These are phyloP conservation scores for Suhomyces canberraensis DNA, from an alignment of 805 yeast genomes.

Conservation along the genomic window DNA sequence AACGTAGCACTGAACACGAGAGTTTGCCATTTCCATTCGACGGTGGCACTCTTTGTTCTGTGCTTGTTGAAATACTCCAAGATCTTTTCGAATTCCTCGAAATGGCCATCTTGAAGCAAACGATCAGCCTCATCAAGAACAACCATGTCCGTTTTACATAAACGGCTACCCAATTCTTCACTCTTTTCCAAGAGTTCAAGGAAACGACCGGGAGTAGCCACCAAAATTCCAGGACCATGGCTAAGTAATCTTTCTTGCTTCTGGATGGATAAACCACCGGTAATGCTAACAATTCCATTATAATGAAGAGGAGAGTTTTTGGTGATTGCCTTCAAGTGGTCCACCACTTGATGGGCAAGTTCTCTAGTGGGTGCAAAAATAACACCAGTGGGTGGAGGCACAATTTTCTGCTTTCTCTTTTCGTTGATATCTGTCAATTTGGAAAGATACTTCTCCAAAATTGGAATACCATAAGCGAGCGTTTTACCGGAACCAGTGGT, in stretches of 20 bases:
- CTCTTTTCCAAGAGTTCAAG: constrained; percentile 73
- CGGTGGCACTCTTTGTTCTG: constrained; percentile 39
- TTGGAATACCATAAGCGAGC: constrained; percentile 90
- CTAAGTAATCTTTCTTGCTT: constrained; percentile 81
- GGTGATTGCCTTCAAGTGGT: constrained; percentile 63
- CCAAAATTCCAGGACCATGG: constrained; percentile 74
- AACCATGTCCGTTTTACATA: constrained; percentile 46
- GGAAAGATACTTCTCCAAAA: constrained; percentile 60
- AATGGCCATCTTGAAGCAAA: constrained; percentile 91
- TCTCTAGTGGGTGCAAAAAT: constrained; percentile 96
- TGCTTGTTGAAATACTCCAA: constrained; percentile 57
- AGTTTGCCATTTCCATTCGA: constrained; percentile 66
- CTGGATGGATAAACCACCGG: constrained; percentile 94
- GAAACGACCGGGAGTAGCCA: constrained; percentile 95
- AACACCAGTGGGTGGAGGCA: constrained; percentile 61
- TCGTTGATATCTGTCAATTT: constrained; percentile 16
- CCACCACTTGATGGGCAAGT: constrained; percentile 87
- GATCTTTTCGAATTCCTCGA: constrained; percentile 84
- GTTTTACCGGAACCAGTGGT: constrained; percentile 98
- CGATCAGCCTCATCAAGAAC: constrained; percentile 97
- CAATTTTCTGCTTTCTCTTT: constrained; percentile 15
- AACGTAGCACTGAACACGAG: constrained; percentile 95
- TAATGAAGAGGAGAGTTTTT: constrained; percentile 50
- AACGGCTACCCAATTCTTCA: constrained; percentile 38
- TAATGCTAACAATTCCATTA: constrained; percentile 67